A percentile compares a stretch with the other conserved stretches of the same genome.
Conservation (phyloP, 352 stramenopile genomes). For the Pythium dissimile region DNA sequence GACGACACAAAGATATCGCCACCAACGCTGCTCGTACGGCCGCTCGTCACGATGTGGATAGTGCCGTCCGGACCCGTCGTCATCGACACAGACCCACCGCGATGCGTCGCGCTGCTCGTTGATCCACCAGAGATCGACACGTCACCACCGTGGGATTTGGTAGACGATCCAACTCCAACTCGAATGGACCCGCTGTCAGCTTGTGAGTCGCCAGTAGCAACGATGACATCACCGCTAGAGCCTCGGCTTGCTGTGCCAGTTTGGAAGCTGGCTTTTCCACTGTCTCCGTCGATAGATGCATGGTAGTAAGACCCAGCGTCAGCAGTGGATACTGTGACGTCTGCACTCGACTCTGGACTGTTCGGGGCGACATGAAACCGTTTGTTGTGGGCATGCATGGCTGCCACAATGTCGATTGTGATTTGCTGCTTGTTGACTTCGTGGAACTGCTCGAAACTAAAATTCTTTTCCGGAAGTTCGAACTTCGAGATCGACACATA, state of each 20-base stretch:
- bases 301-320: conserved; percentile 38
- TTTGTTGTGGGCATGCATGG: conserved; percentile 82
- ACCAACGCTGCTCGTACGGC: conserved; percentile 15
- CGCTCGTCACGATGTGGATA: conserved; percentile 10
- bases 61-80: conserved; percentile 13
- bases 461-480: conserved; percentile 82
- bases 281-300: conserved; percentile 28
- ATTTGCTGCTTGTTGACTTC: conserved; percentile 94
- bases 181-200: conserved; percentile 3
- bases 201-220: conserved; percentile 15
- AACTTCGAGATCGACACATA: conserved; percentile 89
- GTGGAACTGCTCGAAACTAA: conserved; percentile 88
- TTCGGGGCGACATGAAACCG: conserved; percentile 64
- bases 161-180: conserved; percentile 1
- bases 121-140: conserved; percentile 6
- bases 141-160: background rate
- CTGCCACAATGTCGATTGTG: conserved; percentile 87
- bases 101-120: background rate
- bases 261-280: conserved; percentile 34
- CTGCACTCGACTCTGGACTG: conserved; percentile 32
- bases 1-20: conserved; percentile 25
- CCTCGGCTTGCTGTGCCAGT: conserved; percentile 31
- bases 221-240: conserved; percentile 19
- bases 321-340: conserved; percentile 45
- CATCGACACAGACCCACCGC: conserved; percentile 10